Evolutionary conservation across 2,329 filamentous ascomycete genomes (phyloP).

Genomic region (Podosphaera leucotricha): DNA sequence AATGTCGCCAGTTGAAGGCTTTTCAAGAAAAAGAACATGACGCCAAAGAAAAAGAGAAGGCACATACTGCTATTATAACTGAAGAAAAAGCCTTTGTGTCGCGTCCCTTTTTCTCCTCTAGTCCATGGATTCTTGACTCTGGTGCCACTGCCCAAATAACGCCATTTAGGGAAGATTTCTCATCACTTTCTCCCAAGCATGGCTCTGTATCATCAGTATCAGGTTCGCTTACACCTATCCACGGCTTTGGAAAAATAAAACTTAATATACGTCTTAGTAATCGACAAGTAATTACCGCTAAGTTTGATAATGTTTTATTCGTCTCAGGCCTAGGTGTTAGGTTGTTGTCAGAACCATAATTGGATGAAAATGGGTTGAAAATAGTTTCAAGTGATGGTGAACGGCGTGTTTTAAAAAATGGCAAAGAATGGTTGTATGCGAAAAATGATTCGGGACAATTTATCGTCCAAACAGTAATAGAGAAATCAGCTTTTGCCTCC

Average conservation of each 20-base stretch:
- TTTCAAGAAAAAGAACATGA: background rate
- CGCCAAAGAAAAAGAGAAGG: background rate
- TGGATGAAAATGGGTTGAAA: background rate
- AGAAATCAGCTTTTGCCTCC: constrained; percentile 1
- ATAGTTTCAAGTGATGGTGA: background rate
- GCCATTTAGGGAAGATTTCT: background rate
- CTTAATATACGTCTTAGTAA: background rate
- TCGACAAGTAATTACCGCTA: background rate
- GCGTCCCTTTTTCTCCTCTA: background rate
- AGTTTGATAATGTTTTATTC: background rate
- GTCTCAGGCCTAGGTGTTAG: background rate
- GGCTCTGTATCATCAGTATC: background rate
- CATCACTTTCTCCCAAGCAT: background rate
- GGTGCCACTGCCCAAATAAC: background rate
- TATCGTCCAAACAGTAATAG: background rate
- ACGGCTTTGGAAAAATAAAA: too few species aligned
- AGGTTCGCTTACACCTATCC: too few species aligned
- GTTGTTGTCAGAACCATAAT: background rate
- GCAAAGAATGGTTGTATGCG: background rate
- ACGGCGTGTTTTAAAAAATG: background rate
- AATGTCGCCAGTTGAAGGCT: constrained; percentile 1
- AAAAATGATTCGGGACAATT: background rate
- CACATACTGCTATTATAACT: background rate
- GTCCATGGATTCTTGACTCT: constrained; percentile 1
- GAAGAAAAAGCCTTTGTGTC: background rate